phyloP scores from a whole-genome alignment of 2,329 filamentous ascomycete species.

The Hysterium pulicare region DNA sequence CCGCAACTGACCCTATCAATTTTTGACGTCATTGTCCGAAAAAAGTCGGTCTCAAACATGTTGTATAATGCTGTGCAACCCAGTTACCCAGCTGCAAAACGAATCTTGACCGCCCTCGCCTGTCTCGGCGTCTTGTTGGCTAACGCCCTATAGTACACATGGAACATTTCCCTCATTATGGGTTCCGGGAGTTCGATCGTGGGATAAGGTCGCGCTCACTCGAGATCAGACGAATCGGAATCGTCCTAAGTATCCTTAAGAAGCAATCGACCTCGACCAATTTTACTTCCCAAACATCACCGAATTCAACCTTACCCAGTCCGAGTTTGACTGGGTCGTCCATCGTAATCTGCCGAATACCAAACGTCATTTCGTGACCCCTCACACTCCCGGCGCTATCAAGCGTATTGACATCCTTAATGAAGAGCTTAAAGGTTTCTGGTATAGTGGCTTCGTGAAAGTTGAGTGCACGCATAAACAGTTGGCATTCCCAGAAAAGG shows the following conservation, averaged over 20 bases:
- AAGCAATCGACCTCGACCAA: slow-evolving; percentile 38
- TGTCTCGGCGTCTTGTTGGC: neutral
- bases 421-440: slow-evolving; percentile 40
- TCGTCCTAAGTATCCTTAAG: slow-evolving; percentile 23
- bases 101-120: neutral
- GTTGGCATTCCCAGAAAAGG: slow-evolving; percentile 51
- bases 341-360: too few relatives aligned
- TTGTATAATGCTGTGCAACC: neutral
- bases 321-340: slow-evolving; percentile 15
- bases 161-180: neutral
- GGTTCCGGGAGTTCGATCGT: neutral
- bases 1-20: neutral
- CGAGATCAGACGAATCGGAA: slow-evolving; percentile 37
- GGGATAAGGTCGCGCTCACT: slow-evolving; percentile 12
- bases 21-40: neutral
- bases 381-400: too few relatives aligned
- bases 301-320: slow-evolving; percentile 20
- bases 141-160: neutral
- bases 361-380: too few relatives aligned
- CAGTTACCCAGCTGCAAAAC: neutral
- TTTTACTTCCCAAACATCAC: slow-evolving; percentile 48
- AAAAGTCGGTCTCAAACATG: neutral
- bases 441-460: slow-evolving; percentile 53
- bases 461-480: slow-evolving; percentile 57
- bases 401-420: too few relatives aligned